Evolutionary conservation across 2,329 filamentous ascomycete species (phyloP), one percentile per base, ranked within the genome.

Genomic region (Colletotrichum theobromicola): DNA sequence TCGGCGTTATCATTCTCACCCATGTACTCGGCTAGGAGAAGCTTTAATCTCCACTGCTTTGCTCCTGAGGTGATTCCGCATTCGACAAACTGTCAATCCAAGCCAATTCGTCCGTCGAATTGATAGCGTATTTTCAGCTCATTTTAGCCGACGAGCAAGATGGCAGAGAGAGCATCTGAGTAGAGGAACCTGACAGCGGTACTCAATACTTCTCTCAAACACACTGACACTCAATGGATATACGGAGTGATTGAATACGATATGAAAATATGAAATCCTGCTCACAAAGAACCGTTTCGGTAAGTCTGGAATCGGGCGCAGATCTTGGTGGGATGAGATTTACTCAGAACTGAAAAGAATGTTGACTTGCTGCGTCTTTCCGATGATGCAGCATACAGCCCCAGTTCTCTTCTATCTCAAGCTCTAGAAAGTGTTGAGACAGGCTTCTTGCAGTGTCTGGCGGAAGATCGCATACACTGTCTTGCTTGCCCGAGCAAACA

Each of bases 301-400:
- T 21, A n/a, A 46, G 42, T 21, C 0, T 46, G n/a, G n/a, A 10
- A 1, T 5, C 10, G 3, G 42, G 42, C 0, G 1, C 1, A 21
- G 7, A 46, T 46, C 0, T 5, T 21, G 7, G n/a, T 46, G 1
- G 1, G 42, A 46, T 46, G 42, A 46, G n/a, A 46, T 46, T 18
- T n/a, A 46, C 4, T 7, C 10, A 46, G 42, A 7, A n/a, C 10
- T 46, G 42, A 9, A 18, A 5, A 5, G 18, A 46, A 10, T 21
- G 21, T 2, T 7, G 0, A 50, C n/a, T 13, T 50, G 42, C 42
- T 50, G 42, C n/a, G 13, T 21, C 42, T 50, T 10, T 50, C 10
- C n/a, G 42, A 50, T 21, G 42, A n/a, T n/a, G 42, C 42, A 50
- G n/a, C 1, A 1, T 42, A 3, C 10, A 42, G 10, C 9, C 10